A percentile compares a stretch with the other conserved stretches of the same genome.
Evolutionary conservation across 176 grass and related monocot genomes (phyloP).

Genomic region (Calamus simplicifolius): DNA sequence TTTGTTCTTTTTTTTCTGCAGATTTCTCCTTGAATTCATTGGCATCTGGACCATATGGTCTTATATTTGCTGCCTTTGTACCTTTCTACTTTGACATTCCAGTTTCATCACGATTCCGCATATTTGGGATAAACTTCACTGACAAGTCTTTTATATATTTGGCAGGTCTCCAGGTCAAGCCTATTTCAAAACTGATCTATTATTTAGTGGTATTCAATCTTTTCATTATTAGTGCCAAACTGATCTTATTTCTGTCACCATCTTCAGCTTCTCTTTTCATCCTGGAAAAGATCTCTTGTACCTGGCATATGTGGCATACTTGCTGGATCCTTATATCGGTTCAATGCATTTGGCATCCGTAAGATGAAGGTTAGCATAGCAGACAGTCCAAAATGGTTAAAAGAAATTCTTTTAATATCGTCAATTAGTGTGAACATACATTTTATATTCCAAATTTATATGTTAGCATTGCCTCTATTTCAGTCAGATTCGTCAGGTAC

Average conservation of each 20-base stretch:
- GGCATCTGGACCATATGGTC: slow-evolving; percentile 79
- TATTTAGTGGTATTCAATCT: not conserved
- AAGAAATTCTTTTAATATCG: too few relatives aligned
- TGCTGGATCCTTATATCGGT: slow-evolving; percentile 63
- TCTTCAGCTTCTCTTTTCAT: slow-evolving; percentile 79
- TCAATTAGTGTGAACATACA: too few relatives aligned
- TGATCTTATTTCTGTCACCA: slow-evolving; percentile 31
- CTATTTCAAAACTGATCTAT: slow-evolving; percentile 13
- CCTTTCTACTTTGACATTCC: slow-evolving; percentile 96
- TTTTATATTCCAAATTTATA: too few relatives aligned
- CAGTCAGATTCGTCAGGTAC: too few relatives aligned
- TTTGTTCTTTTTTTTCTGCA: slow-evolving; percentile 20
- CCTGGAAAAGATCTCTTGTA: slow-evolving; percentile 64
- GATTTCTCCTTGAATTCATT: slow-evolving; percentile 52
- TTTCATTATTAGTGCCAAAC: not conserved
- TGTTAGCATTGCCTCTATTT: too few relatives aligned
- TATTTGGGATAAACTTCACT: slow-evolving; percentile 59
- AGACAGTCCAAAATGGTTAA: not conserved
- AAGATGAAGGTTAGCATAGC: slow-evolving; percentile 57
- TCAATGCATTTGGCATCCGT: slow-evolving; percentile 81
- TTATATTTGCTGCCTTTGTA: slow-evolving; percentile 89
- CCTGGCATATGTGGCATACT: slow-evolving; percentile 78
- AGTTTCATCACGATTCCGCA: slow-evolving; percentile 61
- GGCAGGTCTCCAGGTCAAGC: slow-evolving; percentile 78
- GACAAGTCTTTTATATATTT: slow-evolving; percentile 94